Percentiles rank a stretch among this genome's conserved stretches.
Evolutionary conservation across 1,139 yeast genomes (phyloP).

Genomic region (Pichia sp.): DNA sequence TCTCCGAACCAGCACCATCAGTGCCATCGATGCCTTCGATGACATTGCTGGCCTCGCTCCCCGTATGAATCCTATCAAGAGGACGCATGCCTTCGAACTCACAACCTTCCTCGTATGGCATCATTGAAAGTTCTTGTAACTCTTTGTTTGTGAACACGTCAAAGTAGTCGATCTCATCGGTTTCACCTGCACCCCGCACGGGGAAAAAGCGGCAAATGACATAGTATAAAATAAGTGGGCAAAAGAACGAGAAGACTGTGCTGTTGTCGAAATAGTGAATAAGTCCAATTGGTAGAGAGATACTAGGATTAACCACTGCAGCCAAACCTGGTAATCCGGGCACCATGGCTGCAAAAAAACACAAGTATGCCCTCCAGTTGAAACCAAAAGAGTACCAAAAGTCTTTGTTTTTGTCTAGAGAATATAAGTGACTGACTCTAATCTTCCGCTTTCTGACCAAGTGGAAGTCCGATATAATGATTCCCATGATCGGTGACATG

Average conservation of each 20-base stretch:
- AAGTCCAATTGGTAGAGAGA: slow-evolving; percentile 13
- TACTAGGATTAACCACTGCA: slow-evolving; percentile 19
- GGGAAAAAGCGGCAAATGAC: slow-evolving; percentile 13
- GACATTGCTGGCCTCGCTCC: background rate
- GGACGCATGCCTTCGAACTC: slow-evolving; percentile 8
- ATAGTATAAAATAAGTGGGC: slow-evolving; percentile 16
- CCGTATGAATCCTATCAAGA: background rate
- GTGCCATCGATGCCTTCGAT: background rate
- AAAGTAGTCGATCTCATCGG: slow-evolving; percentile 21
- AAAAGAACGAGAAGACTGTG: slow-evolving; percentile 15
- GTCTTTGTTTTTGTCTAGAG: background rate
- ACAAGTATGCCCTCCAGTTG: background rate
- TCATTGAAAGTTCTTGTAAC: slow-evolving; percentile 16
- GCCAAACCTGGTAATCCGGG: slow-evolving; percentile 33
- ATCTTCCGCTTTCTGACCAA: background rate
- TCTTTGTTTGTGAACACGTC: slow-evolving; percentile 24
- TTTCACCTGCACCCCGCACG: slow-evolving; percentile 11
- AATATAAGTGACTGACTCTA: background rate
- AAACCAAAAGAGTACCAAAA: background rate
- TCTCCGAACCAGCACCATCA: background rate
- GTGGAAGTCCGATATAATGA: background rate
- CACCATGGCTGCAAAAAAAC: slow-evolving; percentile 13
- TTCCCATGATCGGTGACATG: background rate
- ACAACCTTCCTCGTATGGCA: slow-evolving; percentile 14
- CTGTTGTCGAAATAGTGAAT: slow-evolving; percentile 19